A percentile compares a stretch with the other conserved stretches of the same genome.
These are phyloP conservation scores for Lolium perenne DNA, from an alignment of 176 grass and related monocot genomes.

Conservation along the genomic window DNA sequence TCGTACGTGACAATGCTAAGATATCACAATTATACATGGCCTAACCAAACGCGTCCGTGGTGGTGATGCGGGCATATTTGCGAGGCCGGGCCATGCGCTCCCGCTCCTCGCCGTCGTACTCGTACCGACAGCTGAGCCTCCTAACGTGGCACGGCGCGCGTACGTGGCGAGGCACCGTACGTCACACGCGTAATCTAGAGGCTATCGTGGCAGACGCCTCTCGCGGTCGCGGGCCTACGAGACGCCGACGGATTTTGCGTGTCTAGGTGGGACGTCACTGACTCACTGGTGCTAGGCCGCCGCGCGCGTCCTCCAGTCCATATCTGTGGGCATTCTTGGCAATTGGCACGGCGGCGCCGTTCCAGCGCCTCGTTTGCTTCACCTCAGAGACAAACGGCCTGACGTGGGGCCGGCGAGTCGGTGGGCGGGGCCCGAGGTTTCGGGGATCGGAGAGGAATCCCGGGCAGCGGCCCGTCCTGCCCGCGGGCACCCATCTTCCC, in stretches of 20 bases:
- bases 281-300: neutral
- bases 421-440: slow-evolving; percentile 30
- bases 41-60: too few species aligned
- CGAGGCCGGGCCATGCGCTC: too few species aligned
- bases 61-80: too few species aligned
- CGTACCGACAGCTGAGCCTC: too few species aligned
- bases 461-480: slow-evolving; percentile 39
- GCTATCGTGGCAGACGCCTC: neutral
- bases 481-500: slow-evolving; percentile 27
- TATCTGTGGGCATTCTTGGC: neutral
- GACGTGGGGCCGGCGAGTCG: neutral
- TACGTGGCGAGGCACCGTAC: neutral
- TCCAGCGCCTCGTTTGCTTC: neutral
- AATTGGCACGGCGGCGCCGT: neutral
- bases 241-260: neutral
- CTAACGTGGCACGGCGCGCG: too few species aligned
- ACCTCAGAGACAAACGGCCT: too few species aligned
- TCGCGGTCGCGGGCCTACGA: neutral
- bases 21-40: too few species aligned
- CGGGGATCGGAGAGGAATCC: slow-evolving; percentile 29
- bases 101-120: too few species aligned
- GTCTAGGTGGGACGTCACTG: neutral
- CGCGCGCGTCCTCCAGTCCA: neutral
- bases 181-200: neutral
- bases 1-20: too few species aligned